Base-by-base conservation (phyloP, 306 rosid genomes). In the Pterocarpus santalinus region DNA sequence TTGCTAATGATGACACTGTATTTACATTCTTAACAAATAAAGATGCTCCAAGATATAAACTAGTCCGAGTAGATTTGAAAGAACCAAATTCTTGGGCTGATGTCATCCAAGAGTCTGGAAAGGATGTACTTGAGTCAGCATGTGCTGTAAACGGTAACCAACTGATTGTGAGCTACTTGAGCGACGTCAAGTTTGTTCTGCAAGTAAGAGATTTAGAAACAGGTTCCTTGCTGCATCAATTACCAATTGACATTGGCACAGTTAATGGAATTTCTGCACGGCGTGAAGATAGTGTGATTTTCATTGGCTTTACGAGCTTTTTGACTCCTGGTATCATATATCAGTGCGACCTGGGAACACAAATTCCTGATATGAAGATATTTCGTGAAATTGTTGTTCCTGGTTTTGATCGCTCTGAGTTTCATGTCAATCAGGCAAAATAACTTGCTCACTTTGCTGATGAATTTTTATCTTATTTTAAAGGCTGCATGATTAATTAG, bases 231-330 rank as follows among this genome's bases (percentile, higher is more conserved):
- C 87, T 78, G 73, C 90, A 93, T 86, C 91, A 88, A 7, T 79
- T 95, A 70, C 97, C 99, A 35, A 81, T 93, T 78, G 99, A 95
- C 85, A 95, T 93, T 49, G 99, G 99, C 85, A 57, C 98, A 7
- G 92, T 95, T 65, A 1, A 2, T 76, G 96, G 87, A 65, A 86
- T 95, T 69, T 95, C 97, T 70, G 97, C 89, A 8, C 85, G 90
- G 66, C 93, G 97, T 49, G 88, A 93, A 87, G 97, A 95, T 70
- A 85, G 76, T 3, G 68, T 82, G 30, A 74, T 88, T 77, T 95
- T 95, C 78, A 47, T 93, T 46, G 93, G 91, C 72, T 92, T 95
- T 79, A 87, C 94, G 16, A 93, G 97, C 84, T 95, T 95, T 84
- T 90, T 95, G 80, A 84, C 92, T 10, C 94, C 97, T 13, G 96